Evolutionary conservation across 2,329 filamentous ascomycete genomes (phyloP), one percentile per base, ranked within the genome.

Genomic region (Aspergillus cejpii): DNA sequence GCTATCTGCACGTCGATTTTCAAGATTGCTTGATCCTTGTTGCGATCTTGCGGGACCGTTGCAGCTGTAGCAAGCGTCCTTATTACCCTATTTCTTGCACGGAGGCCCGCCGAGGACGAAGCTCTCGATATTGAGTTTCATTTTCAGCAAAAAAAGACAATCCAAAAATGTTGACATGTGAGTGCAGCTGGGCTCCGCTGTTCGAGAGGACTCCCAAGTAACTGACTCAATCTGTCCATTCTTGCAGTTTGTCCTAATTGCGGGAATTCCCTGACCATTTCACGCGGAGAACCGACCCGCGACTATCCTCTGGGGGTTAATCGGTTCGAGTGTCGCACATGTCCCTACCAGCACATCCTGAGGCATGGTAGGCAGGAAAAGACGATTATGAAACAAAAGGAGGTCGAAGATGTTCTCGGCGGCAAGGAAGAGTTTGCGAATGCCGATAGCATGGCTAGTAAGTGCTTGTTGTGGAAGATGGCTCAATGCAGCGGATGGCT

Each of bases 301-400:
- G 58, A 65, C 41, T 62, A 68, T 44, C 68, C 69, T 11, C 51
- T 66, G 33, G 72, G 71, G 2, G 62, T 70, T 41, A 96, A 96
- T 74, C 84, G 89, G 46, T 88, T 97, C 68, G 88, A 94, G 70
- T 98, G 92, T 73, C 86, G 88, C 47, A 94, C 89, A 46, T 98
- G 92, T 59, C 91, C 92, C 3, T 98, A 94, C 73, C 83, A 94
- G 66, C 89, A 88, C 68, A 74, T 85, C 46, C 83, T 97, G 60
- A 82, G 83, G 54, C 79, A 83, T 59, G 80, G 83, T 49, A 85
- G 88, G 69, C 95, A 81, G 70, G 89, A 94, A 61, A 85, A 87
- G 57, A 84, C 85, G 54, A 65, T 67, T 23, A 89, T 92, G 75
- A 83, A 85, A 70, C 81, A 85, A 64, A 91, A 92, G 69, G 87